Percentiles rank a stretch among this genome's conserved stretches.
These are phyloP conservation scores for Giardia muris DNA, from an alignment of 208 protist species.

Conservation along the genomic window DNA sequence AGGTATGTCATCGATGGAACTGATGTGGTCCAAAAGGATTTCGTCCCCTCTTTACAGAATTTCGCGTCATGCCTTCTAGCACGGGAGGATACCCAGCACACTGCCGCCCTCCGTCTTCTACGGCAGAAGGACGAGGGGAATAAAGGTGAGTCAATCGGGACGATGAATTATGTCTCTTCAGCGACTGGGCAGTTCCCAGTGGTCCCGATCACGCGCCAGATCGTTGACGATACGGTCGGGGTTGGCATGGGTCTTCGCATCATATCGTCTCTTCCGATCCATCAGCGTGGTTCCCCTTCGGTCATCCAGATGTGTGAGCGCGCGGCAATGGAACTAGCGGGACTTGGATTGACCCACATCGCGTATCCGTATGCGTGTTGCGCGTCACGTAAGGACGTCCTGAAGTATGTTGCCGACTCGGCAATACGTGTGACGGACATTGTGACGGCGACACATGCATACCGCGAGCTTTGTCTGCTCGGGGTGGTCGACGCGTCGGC, in stretches of 20 bases:
- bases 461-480: conserved; percentile 1
- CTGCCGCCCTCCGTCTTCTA: not conserved
- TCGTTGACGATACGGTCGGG: too few relatives aligned
- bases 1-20: not conserved
- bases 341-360: not conserved
- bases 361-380: not conserved
- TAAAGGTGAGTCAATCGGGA: not conserved
- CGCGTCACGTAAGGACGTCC: not conserved
- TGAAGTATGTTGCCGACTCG: conserved; percentile 2
- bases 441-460: not conserved
- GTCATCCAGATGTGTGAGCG: not conserved
- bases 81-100: not conserved
- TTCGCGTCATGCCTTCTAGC: not conserved
- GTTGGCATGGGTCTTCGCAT: too few relatives aligned
- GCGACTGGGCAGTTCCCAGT: not conserved
- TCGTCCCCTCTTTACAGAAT: not conserved
- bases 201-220: not conserved
- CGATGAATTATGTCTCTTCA: not conserved
- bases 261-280: not conserved
- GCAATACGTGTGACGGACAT: not conserved
- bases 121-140: not conserved
- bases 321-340: not conserved
- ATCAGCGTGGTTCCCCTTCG: not conserved
- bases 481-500: not conserved
- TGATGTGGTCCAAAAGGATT: not conserved